Conservation (phyloP, 768 basidiomycete genomes). For the Rhodotorula sphaerocarpa region DNA sequence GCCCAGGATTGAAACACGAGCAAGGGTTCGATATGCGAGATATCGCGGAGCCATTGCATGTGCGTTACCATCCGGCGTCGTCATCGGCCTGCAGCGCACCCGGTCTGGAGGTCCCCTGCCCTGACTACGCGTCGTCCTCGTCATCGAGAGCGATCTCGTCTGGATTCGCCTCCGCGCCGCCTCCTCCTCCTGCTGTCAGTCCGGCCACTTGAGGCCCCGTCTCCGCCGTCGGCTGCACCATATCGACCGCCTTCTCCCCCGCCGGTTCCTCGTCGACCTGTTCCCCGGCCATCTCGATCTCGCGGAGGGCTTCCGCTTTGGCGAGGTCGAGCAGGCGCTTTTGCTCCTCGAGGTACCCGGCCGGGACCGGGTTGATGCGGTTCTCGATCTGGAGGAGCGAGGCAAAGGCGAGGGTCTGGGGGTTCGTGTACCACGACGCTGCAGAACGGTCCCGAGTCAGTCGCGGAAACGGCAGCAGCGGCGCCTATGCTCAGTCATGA, state of each 20-base stretch:
- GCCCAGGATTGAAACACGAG: too few species aligned
- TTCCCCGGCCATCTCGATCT: slow-evolving; percentile 6
- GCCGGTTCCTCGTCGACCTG: slow-evolving; percentile 18
- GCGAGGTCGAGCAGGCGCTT: slow-evolving; percentile 2
- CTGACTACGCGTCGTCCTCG: background rate
- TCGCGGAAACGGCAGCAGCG: too few species aligned
- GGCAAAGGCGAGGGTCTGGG: slow-evolving; percentile 82
- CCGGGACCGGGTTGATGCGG: slow-evolving; percentile 52
- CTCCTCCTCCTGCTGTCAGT: background rate
- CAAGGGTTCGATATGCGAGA: too few species aligned
- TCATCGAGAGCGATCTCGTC: slow-evolving; percentile 25
- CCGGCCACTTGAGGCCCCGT: background rate
- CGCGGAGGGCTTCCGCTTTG: slow-evolving; percentile 17
- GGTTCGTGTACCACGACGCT: slow-evolving; percentile 75
- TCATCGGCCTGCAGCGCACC: too few species aligned
- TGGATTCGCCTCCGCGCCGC: background rate
- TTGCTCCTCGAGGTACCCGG: slow-evolving; percentile 17
- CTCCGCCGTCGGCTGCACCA: background rate
- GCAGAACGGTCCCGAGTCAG: too few species aligned
- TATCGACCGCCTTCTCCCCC: background rate
- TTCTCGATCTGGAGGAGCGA: slow-evolving; percentile 69
- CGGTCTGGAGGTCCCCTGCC: too few species aligned
- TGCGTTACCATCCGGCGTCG: too few species aligned
- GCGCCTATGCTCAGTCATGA: background rate
- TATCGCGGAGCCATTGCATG: too few species aligned